phyloP scores from a whole-genome alignment of 352 stramenopile species.

The Globisporangium middletonii region DNA sequence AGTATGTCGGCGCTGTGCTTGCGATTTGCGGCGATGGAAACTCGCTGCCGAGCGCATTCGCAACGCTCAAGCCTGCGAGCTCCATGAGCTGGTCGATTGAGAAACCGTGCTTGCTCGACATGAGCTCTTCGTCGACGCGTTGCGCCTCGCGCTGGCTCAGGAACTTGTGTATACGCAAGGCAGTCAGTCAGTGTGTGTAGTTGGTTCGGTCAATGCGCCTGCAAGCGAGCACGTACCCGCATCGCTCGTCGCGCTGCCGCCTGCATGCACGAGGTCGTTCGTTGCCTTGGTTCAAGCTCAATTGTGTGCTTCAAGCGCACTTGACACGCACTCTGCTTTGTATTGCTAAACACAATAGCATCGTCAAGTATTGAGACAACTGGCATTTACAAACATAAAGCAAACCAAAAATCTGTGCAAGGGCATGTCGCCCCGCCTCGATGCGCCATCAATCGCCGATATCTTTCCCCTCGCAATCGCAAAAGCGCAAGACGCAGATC shows the following conservation, averaged over 20 bases:
- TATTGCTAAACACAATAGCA: too few species aligned
- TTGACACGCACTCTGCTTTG: too few species aligned
- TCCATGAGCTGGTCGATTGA: slow-evolving; percentile 99
- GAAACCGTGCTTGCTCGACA: slow-evolving; percentile 84
- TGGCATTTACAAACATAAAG: too few species aligned
- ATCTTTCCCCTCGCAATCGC: too few species aligned
- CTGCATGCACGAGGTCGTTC: slow-evolving; percentile 1
- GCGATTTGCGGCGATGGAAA: slow-evolving; percentile 21
- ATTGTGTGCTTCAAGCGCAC: too few species aligned
- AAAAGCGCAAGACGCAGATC: too few species aligned
- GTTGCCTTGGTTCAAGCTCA: slow-evolving; percentile 2
- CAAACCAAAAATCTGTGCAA: too few species aligned
- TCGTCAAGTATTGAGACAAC: too few species aligned
- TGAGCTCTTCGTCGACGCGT: slow-evolving; percentile 88
- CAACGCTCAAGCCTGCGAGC: slow-evolving; percentile 94
- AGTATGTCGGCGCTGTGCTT: slow-evolving; percentile 6
- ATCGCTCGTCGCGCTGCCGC: slow-evolving; percentile 6
- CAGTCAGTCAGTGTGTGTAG: background rate
- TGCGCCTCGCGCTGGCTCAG: slow-evolving; percentile 68
- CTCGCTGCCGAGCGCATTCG: slow-evolving; percentile 83
- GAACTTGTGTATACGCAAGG: slow-evolving; percentile 28
- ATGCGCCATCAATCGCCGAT: too few species aligned
- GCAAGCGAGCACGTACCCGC: background rate
- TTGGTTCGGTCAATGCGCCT: background rate
- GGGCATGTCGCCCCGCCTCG: too few species aligned